A percentile compares a stretch with the other conserved stretches of the same genome.
Evolutionary conservation across 2,329 filamentous ascomycete species (phyloP).

Genomic region (Pyrenophora teres): DNA sequence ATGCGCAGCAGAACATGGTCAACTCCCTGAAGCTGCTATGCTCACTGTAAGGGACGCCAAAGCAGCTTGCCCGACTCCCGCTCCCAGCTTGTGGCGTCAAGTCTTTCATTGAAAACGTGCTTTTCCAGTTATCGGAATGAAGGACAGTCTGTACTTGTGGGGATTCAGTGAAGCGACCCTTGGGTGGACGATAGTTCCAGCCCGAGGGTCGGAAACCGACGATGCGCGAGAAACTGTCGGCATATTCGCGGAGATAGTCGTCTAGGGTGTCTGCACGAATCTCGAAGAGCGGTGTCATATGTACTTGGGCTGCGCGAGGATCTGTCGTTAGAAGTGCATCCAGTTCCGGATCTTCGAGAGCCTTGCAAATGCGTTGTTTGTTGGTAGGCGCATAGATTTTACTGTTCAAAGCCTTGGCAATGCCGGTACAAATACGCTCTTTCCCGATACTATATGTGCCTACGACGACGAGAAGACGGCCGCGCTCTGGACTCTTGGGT

Average conservation of each 20-base stretch:
- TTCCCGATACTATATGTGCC: constrained; percentile 99
- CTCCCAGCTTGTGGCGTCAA: constrained; percentile 82
- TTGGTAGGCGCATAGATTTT: constrained; percentile 86
- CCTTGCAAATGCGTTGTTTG: constrained; percentile 83
- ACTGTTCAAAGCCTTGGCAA: constrained; percentile 80
- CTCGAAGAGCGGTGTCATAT: constrained; percentile 97
- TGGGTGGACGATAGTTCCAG: constrained; percentile 85
- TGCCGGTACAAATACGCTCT: constrained; percentile 91
- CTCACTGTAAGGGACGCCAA: constrained; percentile 93
- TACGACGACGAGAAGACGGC: constrained; percentile 85
- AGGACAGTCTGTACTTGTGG: constrained; percentile 68
- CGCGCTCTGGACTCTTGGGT: constrained; percentile 48
- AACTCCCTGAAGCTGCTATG: constrained; percentile 94
- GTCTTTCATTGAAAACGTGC: constrained; percentile 71
- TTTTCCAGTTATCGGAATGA: constrained; percentile 74
- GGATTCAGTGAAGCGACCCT: constrained; percentile 64
- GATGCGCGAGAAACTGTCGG: constrained; percentile 80
- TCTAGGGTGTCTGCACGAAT: constrained; percentile 88
- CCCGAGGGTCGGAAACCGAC: constrained; percentile 92
- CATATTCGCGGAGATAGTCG: constrained; percentile 82
- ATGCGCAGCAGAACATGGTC: constrained; percentile 86
- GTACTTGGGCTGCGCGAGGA: constrained; percentile 85
- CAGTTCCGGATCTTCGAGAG: constrained; percentile 84
- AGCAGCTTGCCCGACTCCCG: constrained; percentile 80
- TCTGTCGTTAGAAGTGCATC: constrained; percentile 75